Base-by-base conservation (phyloP, 805 yeast genomes). In the Novakomyces olei region DNA sequence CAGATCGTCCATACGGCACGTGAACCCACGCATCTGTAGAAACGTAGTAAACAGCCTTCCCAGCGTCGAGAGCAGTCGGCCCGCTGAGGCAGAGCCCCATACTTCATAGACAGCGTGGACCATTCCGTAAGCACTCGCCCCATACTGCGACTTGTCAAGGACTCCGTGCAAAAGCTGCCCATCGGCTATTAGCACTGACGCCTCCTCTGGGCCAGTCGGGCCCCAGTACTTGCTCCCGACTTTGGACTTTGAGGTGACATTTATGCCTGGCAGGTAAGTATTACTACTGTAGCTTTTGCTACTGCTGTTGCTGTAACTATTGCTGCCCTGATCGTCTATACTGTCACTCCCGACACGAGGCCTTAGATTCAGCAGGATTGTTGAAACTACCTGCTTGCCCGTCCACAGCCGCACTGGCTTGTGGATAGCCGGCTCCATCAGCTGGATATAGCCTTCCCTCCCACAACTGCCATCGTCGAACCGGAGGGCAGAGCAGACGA, bases 1-100 rank as follows among this genome's bases (percentile, higher is more conserved):
- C 53, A 88, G 63, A 60, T 88, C 99, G 53, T 88, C 99, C 98
- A 88, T 91, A 66, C 99, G 98, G 72, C 99, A 88, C 5, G 98
- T 88, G 50, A 88, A 78, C 1, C 94, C 96, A 36, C 79, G 76
- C 59, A 70, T 65, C 67, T 75, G 83, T 47, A 75, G 81, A 54
- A 80, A 88, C 53, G 78, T 80, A 15, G 99, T 91, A 58, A 91
- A 85, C 35, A 88, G 62, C 47, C 98, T 67, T 41, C 98, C 96
- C 39, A 88, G 63, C n/a, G 85, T 91, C 32, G 92, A 75, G 31
- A 88, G 60, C 4, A 88, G 66, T 48, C 77, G 74, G 38, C 95
- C 94, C 15, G 96, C 94, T 45, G 72, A 67, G 32, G 66, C 68
- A 7, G 94, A 72, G 9, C 98, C 98, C 53, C 85, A 88, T 14